Conservation (phyloP, 208 protist species). For the Acanthamoeba lugdunensis region DNA sequence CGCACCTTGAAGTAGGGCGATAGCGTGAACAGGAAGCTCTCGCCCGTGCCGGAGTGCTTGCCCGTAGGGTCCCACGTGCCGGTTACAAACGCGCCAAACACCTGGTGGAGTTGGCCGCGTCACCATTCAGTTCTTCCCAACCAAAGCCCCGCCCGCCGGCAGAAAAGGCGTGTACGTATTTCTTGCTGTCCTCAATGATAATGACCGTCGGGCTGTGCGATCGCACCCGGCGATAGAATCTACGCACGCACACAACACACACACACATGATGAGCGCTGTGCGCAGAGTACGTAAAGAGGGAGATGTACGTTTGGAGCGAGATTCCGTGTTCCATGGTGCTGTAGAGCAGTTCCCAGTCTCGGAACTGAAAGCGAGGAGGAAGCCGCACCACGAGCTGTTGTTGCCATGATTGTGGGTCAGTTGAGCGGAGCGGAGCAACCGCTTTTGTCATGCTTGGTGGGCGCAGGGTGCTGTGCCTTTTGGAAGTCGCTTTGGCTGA, state of each 20-base stretch:
- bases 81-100: slow-evolving; percentile 49
- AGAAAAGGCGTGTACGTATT: slow-evolving; percentile 38
- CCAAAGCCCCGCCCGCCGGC: background rate
- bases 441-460: background rate
- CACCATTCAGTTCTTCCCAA: background rate
- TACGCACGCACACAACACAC: background rate
- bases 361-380: slow-evolving; percentile 35
- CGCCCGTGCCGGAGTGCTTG: slow-evolving; percentile 20
- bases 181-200: slow-evolving; percentile 53
- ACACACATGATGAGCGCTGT: background rate
- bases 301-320: background rate
- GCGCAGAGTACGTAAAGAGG: too few relatives aligned
- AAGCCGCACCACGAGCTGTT: background rate
- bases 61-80: background rate
- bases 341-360: slow-evolving; percentile 57
- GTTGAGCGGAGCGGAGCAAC: too few relatives aligned
- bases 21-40: slow-evolving; percentile 69
- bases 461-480: background rate
- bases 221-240: slow-evolving; percentile 5
- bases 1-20: slow-evolving; percentile 40
- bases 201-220: slow-evolving; percentile 43
- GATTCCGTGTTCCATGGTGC: slow-evolving; percentile 71
- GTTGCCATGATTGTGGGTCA: too few relatives aligned
- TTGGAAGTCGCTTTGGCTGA: slow-evolving; percentile 34
- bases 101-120: background rate